Percentiles rank a stretch among this genome's conserved stretches.
phyloP scores from a whole-genome alignment of 2,329 filamentous ascomycete species.

The Mollisiaceae sp. region DNA sequence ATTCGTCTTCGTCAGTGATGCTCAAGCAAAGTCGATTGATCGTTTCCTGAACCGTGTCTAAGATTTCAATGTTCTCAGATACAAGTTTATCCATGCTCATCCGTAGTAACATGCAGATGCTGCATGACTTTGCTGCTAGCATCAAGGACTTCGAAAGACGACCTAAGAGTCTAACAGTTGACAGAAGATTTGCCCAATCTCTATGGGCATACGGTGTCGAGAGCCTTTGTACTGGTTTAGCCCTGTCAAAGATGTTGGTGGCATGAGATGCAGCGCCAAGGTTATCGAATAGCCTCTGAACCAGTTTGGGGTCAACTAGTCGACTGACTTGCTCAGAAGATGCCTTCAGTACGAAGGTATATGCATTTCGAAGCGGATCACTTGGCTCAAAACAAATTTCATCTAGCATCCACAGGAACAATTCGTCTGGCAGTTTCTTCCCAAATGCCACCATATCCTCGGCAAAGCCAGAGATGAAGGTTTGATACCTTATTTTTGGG shows the following conservation, averaged over 20 bases:
- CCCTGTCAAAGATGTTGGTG: slow-evolving; percentile 37
- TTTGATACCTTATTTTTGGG: slow-evolving; percentile 57
- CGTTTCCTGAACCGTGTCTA: slow-evolving; percentile 48
- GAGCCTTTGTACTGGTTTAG: slow-evolving; percentile 29
- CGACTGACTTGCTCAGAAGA: slow-evolving; percentile 49
- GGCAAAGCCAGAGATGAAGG: slow-evolving; percentile 66
- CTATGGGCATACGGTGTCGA: slow-evolving; percentile 33
- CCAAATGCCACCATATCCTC: slow-evolving; percentile 55
- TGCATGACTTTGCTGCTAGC: slow-evolving; percentile 40
- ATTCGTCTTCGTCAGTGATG: slow-evolving; percentile 45
- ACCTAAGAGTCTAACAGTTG: slow-evolving; percentile 34
- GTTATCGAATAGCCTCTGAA: slow-evolving; percentile 60
- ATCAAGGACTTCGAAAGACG: slow-evolving; percentile 37
- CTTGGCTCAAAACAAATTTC: slow-evolving; percentile 62
- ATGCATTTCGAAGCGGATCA: slow-evolving; percentile 62
- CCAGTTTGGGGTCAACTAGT: slow-evolving; percentile 51
- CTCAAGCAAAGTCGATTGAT: slow-evolving; percentile 50
- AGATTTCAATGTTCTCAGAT: slow-evolving; percentile 49
- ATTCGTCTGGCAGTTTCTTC: slow-evolving; percentile 61
- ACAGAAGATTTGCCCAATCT: slow-evolving; percentile 38
- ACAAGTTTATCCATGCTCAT: slow-evolving; percentile 61
- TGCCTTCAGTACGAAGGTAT: slow-evolving; percentile 58
- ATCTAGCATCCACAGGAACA: slow-evolving; percentile 70
- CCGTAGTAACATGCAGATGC: slow-evolving; percentile 55
- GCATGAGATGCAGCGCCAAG: slow-evolving; percentile 62